Conservation (phyloP, 2,329 filamentous ascomycete genomes). For the Juglanconis sp. region DNA sequence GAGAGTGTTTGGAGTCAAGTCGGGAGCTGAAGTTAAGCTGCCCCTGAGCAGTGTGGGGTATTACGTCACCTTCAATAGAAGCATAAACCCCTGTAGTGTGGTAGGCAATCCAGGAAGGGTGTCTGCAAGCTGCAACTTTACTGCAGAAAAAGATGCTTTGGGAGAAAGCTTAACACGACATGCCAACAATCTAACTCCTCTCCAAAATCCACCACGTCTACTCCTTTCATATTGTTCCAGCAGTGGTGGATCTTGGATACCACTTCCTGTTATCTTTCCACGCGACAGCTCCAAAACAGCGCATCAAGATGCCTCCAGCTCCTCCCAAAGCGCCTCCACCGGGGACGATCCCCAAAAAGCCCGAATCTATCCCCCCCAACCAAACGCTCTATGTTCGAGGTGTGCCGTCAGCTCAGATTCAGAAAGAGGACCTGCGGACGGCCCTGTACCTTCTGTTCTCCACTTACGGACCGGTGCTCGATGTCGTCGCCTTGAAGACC, state of each 20-base stretch:
- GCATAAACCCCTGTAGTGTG: conserved; percentile 18
- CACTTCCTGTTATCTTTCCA: neutral
- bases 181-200: neutral
- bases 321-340: conserved; percentile 13
- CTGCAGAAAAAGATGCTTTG: conserved; percentile 17
- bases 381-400: conserved; percentile 83
- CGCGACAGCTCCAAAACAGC: neutral
- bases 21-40: neutral
- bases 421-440: conserved; percentile 81
- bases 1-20: conserved; percentile 4
- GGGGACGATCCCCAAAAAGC: conserved; percentile 17
- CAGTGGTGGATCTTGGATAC: neutral
- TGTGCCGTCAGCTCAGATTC: conserved; percentile 79
- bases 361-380: conserved; percentile 20
- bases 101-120: neutral
- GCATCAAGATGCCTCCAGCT: conserved; percentile 8
- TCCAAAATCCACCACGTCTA: neutral
- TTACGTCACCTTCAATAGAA: conserved; percentile 10
- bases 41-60: conserved; percentile 12
- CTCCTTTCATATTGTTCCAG: neutral
- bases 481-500: conserved; percentile 86
- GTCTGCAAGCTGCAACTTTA: conserved; percentile 4
- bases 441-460: conserved; percentile 91
- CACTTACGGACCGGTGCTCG: conserved; percentile 87
- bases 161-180: conserved; percentile 9